phyloP scores from a whole-genome alignment of 2,329 filamentous ascomycete species.

The Tolypocladium inflatum region DNA sequence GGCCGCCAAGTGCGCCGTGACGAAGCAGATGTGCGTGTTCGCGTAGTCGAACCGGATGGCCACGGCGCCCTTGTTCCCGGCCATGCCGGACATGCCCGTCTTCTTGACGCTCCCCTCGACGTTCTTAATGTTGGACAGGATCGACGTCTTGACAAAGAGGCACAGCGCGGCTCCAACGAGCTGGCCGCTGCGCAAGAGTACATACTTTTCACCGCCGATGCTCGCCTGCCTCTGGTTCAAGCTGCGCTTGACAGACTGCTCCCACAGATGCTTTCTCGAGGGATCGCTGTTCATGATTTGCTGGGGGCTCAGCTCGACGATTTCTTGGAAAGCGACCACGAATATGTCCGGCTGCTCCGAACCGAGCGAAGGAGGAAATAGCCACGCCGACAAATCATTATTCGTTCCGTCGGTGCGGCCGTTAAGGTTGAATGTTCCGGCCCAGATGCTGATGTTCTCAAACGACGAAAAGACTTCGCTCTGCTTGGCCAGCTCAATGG shows the following conservation, averaged over 20 bases:
- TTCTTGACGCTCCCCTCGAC: conserved; percentile 96
- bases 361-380: conserved; percentile 55
- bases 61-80: conserved; percentile 95
- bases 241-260: conserved; percentile 66
- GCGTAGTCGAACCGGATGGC: conserved; percentile 93
- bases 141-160: conserved; percentile 76
- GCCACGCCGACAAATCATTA: conserved; percentile 76
- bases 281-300: conserved; percentile 99
- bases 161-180: conserved; percentile 89
- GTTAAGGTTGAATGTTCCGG: conserved; percentile 92
- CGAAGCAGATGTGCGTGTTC: conserved; percentile 86
- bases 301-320: conserved; percentile 93
- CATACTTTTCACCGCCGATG: conserved; percentile 67
- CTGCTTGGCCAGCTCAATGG: conserved; percentile 60
- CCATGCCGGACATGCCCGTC: conserved; percentile 88
- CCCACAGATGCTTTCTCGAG: conserved; percentile 75
- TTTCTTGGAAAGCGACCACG: conserved; percentile 91
- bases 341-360: conserved; percentile 71
- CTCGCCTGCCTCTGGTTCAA: conserved; percentile 63
- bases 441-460: conserved; percentile 68
- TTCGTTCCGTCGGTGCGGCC: conserved; percentile 70
- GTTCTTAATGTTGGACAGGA: conserved; percentile 79
- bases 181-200: conserved; percentile 83
- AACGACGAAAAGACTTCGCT: conserved; percentile 65
- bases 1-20: conserved; percentile 92